These are phyloP conservation scores for Salix dunnii DNA, from an alignment of 345 rosid genomes.

Conservation along the genomic window DNA sequence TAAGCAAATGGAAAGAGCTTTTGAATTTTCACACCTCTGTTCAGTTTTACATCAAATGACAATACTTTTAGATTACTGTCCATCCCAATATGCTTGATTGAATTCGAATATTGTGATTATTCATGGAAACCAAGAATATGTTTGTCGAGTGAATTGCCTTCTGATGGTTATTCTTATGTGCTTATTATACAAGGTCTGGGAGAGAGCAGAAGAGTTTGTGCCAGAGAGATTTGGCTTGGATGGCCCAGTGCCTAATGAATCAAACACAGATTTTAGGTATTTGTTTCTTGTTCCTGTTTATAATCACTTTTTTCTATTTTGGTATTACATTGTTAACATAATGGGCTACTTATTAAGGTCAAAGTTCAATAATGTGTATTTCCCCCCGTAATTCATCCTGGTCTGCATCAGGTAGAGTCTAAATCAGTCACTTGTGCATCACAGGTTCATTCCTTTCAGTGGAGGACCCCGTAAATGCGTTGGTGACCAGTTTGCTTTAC, in stretches of 20 bases:
- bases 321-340: neutral
- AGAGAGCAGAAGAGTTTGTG: constrained; percentile 78
- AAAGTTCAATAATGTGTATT: neutral
- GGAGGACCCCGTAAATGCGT: constrained; percentile 98
- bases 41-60: neutral
- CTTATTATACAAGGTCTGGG: constrained; percentile 72
- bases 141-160: neutral
- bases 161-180: neutral
- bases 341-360: neutral
- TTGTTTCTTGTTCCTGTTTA: neutral
- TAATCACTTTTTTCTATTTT: neutral
- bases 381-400: neutral
- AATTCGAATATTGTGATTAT: neutral
- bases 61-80: neutral
- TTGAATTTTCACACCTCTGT: neutral
- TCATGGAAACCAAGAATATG: neutral
- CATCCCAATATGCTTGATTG: neutral
- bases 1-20: neutral
- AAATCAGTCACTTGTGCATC: neutral
- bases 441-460: constrained; percentile 86
- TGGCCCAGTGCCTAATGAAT: constrained; percentile 80
- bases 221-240: constrained; percentile 82
- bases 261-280: constrained; percentile 88
- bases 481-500: constrained; percentile 91
- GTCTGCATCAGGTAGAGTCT: neutral